Percentiles rank a stretch among this genome's conserved stretches.
Conservation (phyloP, 331 rosid genomes). For the Erythrophleum ivorense region DNA sequence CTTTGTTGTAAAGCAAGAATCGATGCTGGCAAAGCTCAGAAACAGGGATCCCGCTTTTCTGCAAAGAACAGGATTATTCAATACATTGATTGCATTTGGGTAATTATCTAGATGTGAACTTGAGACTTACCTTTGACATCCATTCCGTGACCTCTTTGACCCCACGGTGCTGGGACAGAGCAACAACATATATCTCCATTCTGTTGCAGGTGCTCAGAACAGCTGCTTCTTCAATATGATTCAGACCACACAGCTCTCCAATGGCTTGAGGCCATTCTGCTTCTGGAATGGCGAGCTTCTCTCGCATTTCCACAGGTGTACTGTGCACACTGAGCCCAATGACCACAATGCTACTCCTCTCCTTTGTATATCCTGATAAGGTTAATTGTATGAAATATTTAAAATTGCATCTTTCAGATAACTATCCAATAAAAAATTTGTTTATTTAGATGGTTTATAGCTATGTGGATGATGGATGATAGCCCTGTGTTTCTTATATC, state of each 20-base stretch:
- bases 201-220: slow-evolving; percentile 98
- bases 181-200: slow-evolving; percentile 98
- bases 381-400: slow-evolving; percentile 22
- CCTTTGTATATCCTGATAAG: slow-evolving; percentile 87
- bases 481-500: neutral
- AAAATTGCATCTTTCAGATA: slow-evolving; percentile 19
- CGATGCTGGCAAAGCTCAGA: slow-evolving; percentile 85
- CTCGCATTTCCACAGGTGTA: slow-evolving; percentile 96
- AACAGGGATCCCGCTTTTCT: slow-evolving; percentile 92
- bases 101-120: slow-evolving; percentile 13
- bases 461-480: neutral
- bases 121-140: slow-evolving; percentile 85
- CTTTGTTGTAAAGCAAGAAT: slow-evolving; percentile 82
- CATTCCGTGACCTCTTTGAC: slow-evolving; percentile 98
- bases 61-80: slow-evolving; percentile 40
- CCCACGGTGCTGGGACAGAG: slow-evolving; percentile 95
- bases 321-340: slow-evolving; percentile 98
- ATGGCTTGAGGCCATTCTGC: slow-evolving; percentile 99
- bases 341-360: slow-evolving; percentile 92
- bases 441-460: neutral
- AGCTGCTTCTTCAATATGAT: slow-evolving; percentile 99
- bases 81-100: slow-evolving; percentile 5
- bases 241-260: slow-evolving; percentile 84
- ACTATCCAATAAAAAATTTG: neutral
- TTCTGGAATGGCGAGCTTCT: slow-evolving; percentile 95